Conservation (phyloP, 768 basidiomycete species). For the Lactarius deliciosus region DNA sequence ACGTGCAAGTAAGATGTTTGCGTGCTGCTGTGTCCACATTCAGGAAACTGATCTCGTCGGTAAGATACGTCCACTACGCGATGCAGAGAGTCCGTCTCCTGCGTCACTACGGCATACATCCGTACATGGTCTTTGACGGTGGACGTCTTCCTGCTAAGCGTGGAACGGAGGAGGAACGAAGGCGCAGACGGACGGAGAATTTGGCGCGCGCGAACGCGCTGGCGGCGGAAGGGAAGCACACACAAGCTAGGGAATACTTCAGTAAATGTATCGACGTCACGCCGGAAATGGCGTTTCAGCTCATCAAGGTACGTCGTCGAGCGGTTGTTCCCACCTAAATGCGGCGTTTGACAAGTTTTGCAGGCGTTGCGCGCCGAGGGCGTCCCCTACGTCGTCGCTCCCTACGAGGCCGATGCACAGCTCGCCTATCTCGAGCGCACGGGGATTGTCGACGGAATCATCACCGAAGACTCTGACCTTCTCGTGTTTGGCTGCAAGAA, state of each 20-base stretch:
- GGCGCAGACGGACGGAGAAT: conserved; percentile 72
- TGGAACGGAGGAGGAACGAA: conserved; percentile 81
- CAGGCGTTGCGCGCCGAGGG: conserved; percentile 84
- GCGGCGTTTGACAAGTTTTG: conserved; percentile 14
- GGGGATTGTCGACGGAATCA: conserved; percentile 83
- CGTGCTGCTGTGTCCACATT: background rate
- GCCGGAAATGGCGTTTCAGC: conserved; percentile 94
- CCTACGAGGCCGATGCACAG: conserved; percentile 98
- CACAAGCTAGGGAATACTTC: conserved; percentile 84
- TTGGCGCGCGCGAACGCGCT: conserved; percentile 71
- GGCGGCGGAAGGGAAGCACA: conserved; percentile 71
- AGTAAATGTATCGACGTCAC: conserved; percentile 93
- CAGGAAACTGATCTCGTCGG: background rate
- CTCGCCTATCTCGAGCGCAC: conserved; percentile 85
- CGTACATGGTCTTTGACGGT: conserved; percentile 95
- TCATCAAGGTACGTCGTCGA: conserved; percentile 75
- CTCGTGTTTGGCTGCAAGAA: conserved; percentile 94
- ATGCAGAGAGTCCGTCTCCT: conserved; percentile 91
- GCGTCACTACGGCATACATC: conserved; percentile 78
- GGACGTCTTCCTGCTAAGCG: conserved; percentile 94
- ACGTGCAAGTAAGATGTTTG: conserved; percentile 66
- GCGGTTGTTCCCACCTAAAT: too few species aligned
- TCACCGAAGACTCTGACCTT: conserved; percentile 97
- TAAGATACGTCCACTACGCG: conserved; percentile 92
- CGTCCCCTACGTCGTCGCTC: conserved; percentile 87